phyloP scores from a whole-genome alignment of 306 rosid species.

The Castanospermum australe region DNA sequence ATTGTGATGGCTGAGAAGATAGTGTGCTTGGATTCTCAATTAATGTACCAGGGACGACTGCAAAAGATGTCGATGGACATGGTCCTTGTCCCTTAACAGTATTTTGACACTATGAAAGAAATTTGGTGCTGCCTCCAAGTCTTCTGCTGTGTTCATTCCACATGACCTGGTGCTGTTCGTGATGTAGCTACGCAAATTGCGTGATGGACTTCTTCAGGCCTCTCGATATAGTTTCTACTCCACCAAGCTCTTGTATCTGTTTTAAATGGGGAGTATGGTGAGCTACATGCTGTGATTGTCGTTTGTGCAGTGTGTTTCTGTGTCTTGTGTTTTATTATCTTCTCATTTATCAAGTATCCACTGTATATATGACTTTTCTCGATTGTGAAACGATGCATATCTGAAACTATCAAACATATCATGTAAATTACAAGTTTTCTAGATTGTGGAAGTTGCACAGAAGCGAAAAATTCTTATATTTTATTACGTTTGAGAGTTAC shows the following conservation, averaged over 20 bases:
- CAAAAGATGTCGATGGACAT: conserved; percentile 98
- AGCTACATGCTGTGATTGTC: conserved; percentile 1
- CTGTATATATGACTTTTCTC: neutral
- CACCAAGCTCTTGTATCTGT: conserved; percentile 2
- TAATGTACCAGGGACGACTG: conserved; percentile 88
- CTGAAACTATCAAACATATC: neutral
- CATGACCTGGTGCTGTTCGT: conserved; percentile 94
- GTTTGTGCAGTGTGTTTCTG: conserved; percentile 7
- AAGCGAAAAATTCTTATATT: neutral
- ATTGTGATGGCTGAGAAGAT: conserved; percentile 88
- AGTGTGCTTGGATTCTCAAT: conserved; percentile 87
- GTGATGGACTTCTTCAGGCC: conserved; percentile 91
- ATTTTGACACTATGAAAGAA: conserved; percentile 96
- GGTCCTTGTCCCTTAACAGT: conserved; percentile 96
- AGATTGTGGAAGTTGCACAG: neutral
- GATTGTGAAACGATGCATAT: neutral
- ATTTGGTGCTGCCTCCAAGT: conserved; percentile 89
- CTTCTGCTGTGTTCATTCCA: conserved; percentile 95
- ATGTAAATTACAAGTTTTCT: neutral
- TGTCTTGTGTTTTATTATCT: conserved; percentile 3
- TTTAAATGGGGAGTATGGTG: conserved; percentile 7
- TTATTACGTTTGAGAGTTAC: neutral
- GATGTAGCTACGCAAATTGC: conserved; percentile 86
- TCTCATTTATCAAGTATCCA: neutral
- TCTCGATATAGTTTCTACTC: conserved; percentile 38